phyloP scores from a whole-genome alignment of 2,329 filamentous ascomycete species.

The Teratosphaeria nubilosa region DNA sequence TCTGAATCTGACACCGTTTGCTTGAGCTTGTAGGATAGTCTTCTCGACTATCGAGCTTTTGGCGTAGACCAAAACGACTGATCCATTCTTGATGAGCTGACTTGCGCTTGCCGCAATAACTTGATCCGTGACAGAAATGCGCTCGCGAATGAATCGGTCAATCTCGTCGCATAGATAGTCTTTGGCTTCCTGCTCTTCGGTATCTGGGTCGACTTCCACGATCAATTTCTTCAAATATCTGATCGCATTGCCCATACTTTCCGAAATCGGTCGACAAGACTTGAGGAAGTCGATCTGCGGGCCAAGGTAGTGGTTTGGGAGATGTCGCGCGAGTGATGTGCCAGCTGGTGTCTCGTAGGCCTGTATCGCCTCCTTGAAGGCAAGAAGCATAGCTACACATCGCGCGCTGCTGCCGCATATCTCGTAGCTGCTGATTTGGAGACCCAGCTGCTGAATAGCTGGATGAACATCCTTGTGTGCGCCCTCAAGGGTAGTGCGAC shows the following conservation, averaged over 20 bases:
- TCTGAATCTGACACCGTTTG: conserved; percentile 62
- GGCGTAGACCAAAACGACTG: conserved; percentile 78
- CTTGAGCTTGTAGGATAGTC: conserved; percentile 63
- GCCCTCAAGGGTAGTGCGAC: conserved; percentile 51
- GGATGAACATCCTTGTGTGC: conserved; percentile 70
- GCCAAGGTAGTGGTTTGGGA: conserved; percentile 82
- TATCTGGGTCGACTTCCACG: conserved; percentile 77
- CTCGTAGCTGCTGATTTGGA: conserved; percentile 82
- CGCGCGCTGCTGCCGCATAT: conserved; percentile 84
- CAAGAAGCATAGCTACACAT: conserved; percentile 75
- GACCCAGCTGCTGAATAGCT: conserved; percentile 69
- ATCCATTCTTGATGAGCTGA: conserved; percentile 65
- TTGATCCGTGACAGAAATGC: conserved; percentile 75
- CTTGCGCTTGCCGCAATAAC: conserved; percentile 71
- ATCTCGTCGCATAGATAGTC: conserved; percentile 67
- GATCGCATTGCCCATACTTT: conserved; percentile 95
- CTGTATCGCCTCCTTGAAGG: conserved; percentile 86
- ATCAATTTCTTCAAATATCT: conserved; percentile 89
- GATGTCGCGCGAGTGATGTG: conserved; percentile 77
- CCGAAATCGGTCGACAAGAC: conserved; percentile 88
- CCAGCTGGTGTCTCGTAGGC: conserved; percentile 83
- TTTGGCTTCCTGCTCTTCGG: conserved; percentile 74
- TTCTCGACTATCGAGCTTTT: conserved; percentile 79
- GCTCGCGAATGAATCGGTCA: conserved; percentile 81
- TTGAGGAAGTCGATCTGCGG: conserved; percentile 93